These are phyloP conservation scores for Calonectria fujianensis DNA, from an alignment of 2,329 filamentous ascomycete species.

Conservation along the genomic window DNA sequence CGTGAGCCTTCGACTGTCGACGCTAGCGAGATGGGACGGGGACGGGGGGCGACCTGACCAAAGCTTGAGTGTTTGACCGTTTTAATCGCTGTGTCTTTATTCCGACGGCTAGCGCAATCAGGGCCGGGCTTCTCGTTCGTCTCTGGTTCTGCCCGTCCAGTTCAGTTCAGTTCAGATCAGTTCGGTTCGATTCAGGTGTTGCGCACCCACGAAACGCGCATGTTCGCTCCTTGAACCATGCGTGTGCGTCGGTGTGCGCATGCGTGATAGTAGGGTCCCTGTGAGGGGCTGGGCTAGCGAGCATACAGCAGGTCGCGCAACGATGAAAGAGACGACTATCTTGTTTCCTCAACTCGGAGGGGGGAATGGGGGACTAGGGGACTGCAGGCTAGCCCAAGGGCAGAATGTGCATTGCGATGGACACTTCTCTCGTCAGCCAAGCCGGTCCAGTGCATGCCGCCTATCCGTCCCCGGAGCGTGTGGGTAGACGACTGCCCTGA, in stretches of 20 bases:
- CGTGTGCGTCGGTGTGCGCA: constrained; percentile 11
- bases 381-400: constrained; percentile 37
- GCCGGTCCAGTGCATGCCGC: constrained; percentile 42
- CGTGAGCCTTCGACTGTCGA: constrained; percentile 20
- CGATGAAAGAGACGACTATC: constrained; percentile 38
- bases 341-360: constrained; percentile 43
- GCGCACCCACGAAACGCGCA: not conserved
- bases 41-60: constrained; percentile 3
- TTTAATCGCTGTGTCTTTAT: not conserved
- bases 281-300: constrained; percentile 37
- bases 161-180: not conserved
- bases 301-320: constrained; percentile 31
- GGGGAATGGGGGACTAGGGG: constrained; percentile 28
- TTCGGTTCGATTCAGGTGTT: not conserved
- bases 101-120: constrained; percentile 2
- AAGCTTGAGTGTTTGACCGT: constrained; percentile 10
- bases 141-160: not conserved
- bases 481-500: constrained; percentile 34
- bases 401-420: constrained; percentile 28
- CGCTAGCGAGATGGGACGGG: constrained; percentile 15
- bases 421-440: constrained; percentile 30
- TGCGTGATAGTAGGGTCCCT: constrained; percentile 14
- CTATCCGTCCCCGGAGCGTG: constrained; percentile 35
- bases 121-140: not conserved
- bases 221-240: not conserved